Evolutionary conservation across 768 basidiomycete genomes (phyloP).

Genomic region (Kwoniella bestiolae): DNA sequence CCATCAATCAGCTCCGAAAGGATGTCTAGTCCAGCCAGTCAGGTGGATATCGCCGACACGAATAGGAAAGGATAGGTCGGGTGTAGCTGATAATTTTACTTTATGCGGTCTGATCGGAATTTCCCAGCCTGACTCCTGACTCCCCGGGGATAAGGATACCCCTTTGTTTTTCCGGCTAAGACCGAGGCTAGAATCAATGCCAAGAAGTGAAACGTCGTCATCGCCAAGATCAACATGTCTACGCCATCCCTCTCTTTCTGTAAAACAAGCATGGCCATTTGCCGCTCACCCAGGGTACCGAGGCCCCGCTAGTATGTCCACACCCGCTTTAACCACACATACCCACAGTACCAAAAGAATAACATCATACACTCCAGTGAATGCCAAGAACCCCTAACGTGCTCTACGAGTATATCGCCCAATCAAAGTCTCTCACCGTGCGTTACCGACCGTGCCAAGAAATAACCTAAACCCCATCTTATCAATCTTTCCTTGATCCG

Average conservation of each 20-base stretch:
- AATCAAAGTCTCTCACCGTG: not conserved
- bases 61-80: not conserved
- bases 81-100: not conserved
- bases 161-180: not conserved
- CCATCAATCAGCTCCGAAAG: too few relatives aligned
- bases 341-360: not conserved
- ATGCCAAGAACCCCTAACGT: not conserved
- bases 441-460: not conserved
- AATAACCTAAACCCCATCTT: not conserved
- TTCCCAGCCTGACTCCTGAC: not conserved
- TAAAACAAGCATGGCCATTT: conserved; percentile 1
- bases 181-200: too few relatives aligned
- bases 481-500: conserved; percentile 3
- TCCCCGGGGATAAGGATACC: not conserved
- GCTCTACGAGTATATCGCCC: not conserved
- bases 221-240: conserved; percentile 7
- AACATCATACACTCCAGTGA: not conserved
- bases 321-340: not conserved
- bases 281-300: not conserved
- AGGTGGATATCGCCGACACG: not conserved
- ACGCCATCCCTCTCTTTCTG: not conserved
- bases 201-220: conserved; percentile 5
- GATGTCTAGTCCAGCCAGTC: too few relatives aligned
- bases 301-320: not conserved
- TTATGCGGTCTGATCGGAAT: too few relatives aligned